Evolutionary conservation across 176 grass and related monocot species (phyloP).

Genomic region (Guadua angustifolia): DNA sequence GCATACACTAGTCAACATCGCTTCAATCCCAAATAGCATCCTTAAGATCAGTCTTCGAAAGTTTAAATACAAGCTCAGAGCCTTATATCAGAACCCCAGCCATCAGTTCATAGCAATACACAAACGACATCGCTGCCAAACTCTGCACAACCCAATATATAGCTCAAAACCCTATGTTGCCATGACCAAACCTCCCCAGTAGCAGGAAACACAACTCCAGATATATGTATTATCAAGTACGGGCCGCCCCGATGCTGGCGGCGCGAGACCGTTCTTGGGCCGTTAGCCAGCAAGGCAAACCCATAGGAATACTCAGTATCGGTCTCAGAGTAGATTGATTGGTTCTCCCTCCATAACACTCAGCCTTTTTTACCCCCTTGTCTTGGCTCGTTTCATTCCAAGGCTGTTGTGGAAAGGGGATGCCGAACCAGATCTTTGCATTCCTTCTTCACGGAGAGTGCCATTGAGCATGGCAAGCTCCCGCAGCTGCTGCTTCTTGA

Average conservation of each 20-base stretch:
- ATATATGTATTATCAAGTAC: constrained; percentile 63
- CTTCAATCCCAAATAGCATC: constrained; percentile 39
- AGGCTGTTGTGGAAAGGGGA: constrained; percentile 89
- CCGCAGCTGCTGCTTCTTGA: constrained; percentile 95
- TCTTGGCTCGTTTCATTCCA: constrained; percentile 94
- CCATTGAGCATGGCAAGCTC: constrained; percentile 95
- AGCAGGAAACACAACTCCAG: constrained; percentile 56
- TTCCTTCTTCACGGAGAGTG: constrained; percentile 89
- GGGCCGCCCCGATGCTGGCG: constrained; percentile 43
- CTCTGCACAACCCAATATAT: constrained; percentile 47
- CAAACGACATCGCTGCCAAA: constrained; percentile 48
- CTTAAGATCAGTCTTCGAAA: constrained; percentile 31
- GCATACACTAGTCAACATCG: background rate
- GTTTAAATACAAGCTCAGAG: constrained; percentile 39
- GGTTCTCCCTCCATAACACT: constrained; percentile 36
- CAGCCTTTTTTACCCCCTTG: constrained; percentile 61
- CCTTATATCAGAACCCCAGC: constrained; percentile 21
- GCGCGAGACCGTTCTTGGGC: constrained; percentile 20
- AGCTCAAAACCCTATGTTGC: constrained; percentile 33
- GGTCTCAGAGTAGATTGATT: constrained; percentile 53
- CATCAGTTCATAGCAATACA: constrained; percentile 45
- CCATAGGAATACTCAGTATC: constrained; percentile 51
- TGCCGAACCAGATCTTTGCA: constrained; percentile 76
- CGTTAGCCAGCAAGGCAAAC: constrained; percentile 51
- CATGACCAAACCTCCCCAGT: constrained; percentile 47